These are phyloP conservation scores for Candida glucosophila DNA, from an alignment of 1,139 yeast species.

Conservation along the genomic window DNA sequence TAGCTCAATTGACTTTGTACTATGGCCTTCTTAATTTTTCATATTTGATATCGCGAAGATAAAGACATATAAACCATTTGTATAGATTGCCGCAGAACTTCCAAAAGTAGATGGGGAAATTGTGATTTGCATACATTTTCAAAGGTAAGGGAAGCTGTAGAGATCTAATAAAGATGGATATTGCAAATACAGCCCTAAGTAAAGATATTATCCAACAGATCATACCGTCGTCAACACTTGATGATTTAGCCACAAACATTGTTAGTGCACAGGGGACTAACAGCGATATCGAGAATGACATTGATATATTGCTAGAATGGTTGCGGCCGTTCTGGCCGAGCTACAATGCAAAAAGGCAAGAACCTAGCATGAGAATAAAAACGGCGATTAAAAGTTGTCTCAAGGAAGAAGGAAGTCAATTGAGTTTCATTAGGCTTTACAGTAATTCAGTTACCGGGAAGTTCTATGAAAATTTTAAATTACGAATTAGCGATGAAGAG, in stretches of 20 bases:
- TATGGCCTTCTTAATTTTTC: too few relatives aligned
- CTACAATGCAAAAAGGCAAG: slow-evolving; percentile 6
- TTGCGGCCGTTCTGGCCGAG: slow-evolving; percentile 23
- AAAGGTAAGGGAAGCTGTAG: too few relatives aligned
- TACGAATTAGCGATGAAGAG: too few relatives aligned
- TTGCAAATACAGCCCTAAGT: background rate
- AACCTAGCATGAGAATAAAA: slow-evolving; percentile 28
- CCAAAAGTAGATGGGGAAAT: too few relatives aligned
- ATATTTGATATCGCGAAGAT: too few relatives aligned
- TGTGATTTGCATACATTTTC: too few relatives aligned
- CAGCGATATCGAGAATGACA: slow-evolving; percentile 36
- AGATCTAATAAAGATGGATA: too few relatives aligned
- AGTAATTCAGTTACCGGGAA: slow-evolving; percentile 20
- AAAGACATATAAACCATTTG: too few relatives aligned
- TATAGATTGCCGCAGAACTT: too few relatives aligned
- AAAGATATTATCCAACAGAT: slow-evolving; percentile 7
- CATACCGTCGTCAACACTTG: slow-evolving; percentile 14
- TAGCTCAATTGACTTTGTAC: too few relatives aligned
- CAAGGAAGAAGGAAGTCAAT: slow-evolving; percentile 25
- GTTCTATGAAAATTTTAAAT: slow-evolving; percentile 5
- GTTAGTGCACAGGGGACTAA: slow-evolving; percentile 3
- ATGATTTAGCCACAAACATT: slow-evolving; percentile 13
- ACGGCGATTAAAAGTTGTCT: slow-evolving; percentile 32
- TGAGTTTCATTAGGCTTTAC: slow-evolving; percentile 27
- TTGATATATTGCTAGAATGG: slow-evolving; percentile 31